Base-by-base conservation (phyloP, 441 rosid species). In the Geranium incanum region DNA sequence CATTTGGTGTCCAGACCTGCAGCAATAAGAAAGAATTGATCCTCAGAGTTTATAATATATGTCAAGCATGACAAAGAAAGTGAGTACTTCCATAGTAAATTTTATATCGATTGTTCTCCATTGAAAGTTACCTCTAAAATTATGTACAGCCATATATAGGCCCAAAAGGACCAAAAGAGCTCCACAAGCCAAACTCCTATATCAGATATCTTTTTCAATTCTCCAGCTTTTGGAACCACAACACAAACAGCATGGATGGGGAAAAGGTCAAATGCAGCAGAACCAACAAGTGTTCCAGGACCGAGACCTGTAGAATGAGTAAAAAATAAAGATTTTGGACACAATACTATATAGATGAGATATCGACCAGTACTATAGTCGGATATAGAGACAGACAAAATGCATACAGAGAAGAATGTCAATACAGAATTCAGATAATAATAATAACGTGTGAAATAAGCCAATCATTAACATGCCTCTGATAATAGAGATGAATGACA, bases 141-240 rank as follows among this genome's bases (percentile, higher is more conserved):
- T 69, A 94, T 90, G 84, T 89, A 93, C 3, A 93, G 84, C 98
- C 98, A 91, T 68, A 87, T 73, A 78, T 94, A 94, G 70, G 98
- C 98, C 97, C 97, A 94, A 73, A 94, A 91, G 71, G 98, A 94
- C 98, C 98, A 94, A 74, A 89, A 85, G 37, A 94, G 91, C 86
- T 91, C 97, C 75, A 89, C 96, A 6, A 91, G 80, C 98, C 98
- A 94, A 73, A 94, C 96, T 21, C 97, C 97, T 4, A 89, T 59
- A 75, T 93, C 98, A 12, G 97, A 84, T 78, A 93, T 93, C 81
- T 93, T 93, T 81, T 93, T 93, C 81, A 88, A 48, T 77, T 89
- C 96, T 77, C 97, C 98, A 70, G 95, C 93, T 76, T 93, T 89
- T 12, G 98, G 98, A 79, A 88, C 92, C 41, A 93, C 66, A 65